These are phyloP conservation scores for Hypoxylon sp. DNA, from an alignment of 2,329 filamentous ascomycete genomes.

Conservation along the genomic window DNA sequence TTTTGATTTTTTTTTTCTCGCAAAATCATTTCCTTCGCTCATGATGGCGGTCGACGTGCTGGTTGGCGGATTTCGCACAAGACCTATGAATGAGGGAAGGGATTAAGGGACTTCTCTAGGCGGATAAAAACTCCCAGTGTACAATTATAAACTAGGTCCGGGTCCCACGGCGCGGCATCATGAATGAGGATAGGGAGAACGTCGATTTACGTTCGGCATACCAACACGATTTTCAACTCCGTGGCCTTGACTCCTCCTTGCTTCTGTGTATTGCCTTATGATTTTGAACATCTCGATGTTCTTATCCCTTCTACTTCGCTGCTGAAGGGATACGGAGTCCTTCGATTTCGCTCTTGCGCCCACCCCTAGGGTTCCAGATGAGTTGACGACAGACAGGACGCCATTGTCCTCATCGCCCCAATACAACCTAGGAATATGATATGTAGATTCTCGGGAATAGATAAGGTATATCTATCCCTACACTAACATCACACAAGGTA, in stretches of 20 bases:
- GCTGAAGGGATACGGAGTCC: not conserved
- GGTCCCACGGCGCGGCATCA: constrained; percentile 20
- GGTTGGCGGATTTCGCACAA: constrained; percentile 14
- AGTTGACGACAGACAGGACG: not conserved
- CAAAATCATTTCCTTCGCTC: constrained; percentile 21
- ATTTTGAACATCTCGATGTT: not conserved
- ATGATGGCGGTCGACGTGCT: constrained; percentile 28
- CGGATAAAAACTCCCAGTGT: constrained; percentile 24
- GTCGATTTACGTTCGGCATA: constrained; percentile 27
- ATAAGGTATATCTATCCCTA: not conserved
- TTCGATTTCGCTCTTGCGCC: not conserved
- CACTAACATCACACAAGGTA: not conserved
- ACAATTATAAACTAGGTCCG: constrained; percentile 29
- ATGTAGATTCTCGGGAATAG: not conserved
- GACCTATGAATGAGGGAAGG: constrained; percentile 17
- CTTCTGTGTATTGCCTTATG: not conserved
- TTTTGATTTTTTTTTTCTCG: constrained; percentile 2
- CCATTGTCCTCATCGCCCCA: not conserved
- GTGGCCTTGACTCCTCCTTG: not conserved
- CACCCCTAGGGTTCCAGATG: not conserved
- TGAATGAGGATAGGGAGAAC: constrained; percentile 20
- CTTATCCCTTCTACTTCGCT: not conserved
- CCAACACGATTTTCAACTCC: constrained; percentile 26
- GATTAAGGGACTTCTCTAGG: not conserved
- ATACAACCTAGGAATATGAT: not conserved